Evolutionary conservation across 495 filamentous ascomycete species (phyloP), one percentile per base, ranked within the genome.

Genomic region (Chlorociboria aeruginascens): DNA sequence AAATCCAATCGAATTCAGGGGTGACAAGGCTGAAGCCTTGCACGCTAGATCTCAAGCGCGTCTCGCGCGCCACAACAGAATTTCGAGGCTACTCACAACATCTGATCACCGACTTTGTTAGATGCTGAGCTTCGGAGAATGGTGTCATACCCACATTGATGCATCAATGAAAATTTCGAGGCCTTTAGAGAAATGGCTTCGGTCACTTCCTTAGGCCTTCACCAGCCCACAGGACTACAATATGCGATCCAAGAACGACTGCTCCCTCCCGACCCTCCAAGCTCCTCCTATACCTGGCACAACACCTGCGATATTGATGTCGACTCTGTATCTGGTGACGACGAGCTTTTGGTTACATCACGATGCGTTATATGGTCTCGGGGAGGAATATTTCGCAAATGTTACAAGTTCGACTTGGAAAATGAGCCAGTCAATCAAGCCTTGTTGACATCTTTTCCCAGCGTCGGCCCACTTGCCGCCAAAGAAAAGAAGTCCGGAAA

Each of bases 361-460:
- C 73, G 73, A 50, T 84, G 85, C 55, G 92, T 95, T 32, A 78
- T 95, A 50, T 99, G 89, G 89, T 95, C 86, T 31, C 77, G 85
- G 44, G 88, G 86, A 37, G 83, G 83, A 40, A 68, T 93, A 33
- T 81, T 95, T 57, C 85, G 86, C 47, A 86, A 88, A 58, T 77
- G 86, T 50, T 99, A 89, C 67, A 79, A 76, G 43, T 86, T 96
- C 60, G 83, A 90, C 46, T 66, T 85, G 8, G 92, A 97, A 59
- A 81, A 87, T 49, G 87, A 96, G 59, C 69, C 79, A 32, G 80
- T 97, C 45, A 74, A 73, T 33, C 85, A 95, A 62, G 92, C 87
- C 12, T 64, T 95, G 10, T 74, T 97, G 50, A 86, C 90, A 28
- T 78, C 75, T 51, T 98, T 98, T 54, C 79, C 81, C 2, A 72